Percentiles rank a stretch among this genome's conserved stretches.
phyloP scores from a whole-genome alignment of 2,329 filamentous ascomycete genomes.

The Onygenales sp. region DNA sequence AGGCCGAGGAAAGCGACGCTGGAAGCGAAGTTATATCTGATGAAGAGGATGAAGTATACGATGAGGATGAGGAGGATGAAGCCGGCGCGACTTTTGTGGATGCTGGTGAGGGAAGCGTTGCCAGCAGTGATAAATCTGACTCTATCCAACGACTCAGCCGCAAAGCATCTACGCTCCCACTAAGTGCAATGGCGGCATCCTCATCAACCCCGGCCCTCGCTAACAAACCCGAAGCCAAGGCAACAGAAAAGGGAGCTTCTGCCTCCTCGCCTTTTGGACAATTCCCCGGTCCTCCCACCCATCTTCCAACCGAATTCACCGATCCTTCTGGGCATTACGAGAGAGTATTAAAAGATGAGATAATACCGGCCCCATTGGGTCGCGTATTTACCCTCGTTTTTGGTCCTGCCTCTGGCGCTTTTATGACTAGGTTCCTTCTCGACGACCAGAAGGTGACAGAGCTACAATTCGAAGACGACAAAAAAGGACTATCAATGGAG shows the following conservation, averaged over 20 bases:
- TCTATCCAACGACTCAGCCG: constrained; percentile 49
- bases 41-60: constrained; percentile 55
- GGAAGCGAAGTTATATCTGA: constrained; percentile 71
- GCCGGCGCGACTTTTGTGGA: constrained; percentile 44
- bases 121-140: constrained; percentile 42
- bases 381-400: constrained; percentile 87
- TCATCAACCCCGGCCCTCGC: constrained; percentile 27
- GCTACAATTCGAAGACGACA: constrained; percentile 73
- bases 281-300: constrained; percentile 75
- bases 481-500: constrained; percentile 65
- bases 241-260: constrained; percentile 38
- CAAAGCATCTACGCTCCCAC: constrained; percentile 55
- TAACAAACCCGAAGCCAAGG: constrained; percentile 29
- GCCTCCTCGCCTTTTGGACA: constrained; percentile 40
- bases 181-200: constrained; percentile 24
- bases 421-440: constrained; percentile 78
- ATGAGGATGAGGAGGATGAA: constrained; percentile 44
- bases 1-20: constrained; percentile 59
- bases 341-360: constrained; percentile 73
- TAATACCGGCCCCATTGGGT: constrained; percentile 77
- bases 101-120: constrained; percentile 43
- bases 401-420: constrained; percentile 65
- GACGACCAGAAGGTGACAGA: constrained; percentile 84
- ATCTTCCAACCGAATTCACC: constrained; percentile 75
- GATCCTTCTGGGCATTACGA: constrained; percentile 75